phyloP scores from a whole-genome alignment of 345 rosid genomes.

The Psidium guajava region DNA sequence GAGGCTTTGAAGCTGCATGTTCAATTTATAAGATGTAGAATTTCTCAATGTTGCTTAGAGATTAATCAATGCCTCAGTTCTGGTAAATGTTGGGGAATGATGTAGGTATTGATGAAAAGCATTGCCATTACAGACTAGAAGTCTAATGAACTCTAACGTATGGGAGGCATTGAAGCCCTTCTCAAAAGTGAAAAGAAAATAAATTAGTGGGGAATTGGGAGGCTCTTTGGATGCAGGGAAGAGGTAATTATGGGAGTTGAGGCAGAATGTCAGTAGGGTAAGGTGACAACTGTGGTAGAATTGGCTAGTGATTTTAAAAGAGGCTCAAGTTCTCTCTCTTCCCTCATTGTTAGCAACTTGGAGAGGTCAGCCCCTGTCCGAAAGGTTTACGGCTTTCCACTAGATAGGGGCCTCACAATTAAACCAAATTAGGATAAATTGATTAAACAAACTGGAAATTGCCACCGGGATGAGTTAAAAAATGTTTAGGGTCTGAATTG shows the following conservation, averaged over 20 bases:
- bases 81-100: background rate
- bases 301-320: background rate
- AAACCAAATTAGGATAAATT: background rate
- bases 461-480: background rate
- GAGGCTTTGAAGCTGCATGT: background rate
- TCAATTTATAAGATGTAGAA: background rate
- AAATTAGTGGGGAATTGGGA: background rate
- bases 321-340: background rate
- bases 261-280: background rate
- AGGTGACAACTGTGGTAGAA: background rate
- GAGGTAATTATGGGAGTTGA: background rate
- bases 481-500: background rate
- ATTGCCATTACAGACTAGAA: background rate
- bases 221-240: background rate
- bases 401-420: background rate
- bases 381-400: background rate
- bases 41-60: background rate
- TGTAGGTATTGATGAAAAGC: background rate
- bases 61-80: background rate
- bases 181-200: background rate
- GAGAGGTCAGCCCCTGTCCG: background rate
- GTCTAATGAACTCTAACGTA: background rate
- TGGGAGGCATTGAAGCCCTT: background rate
- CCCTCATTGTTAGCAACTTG: background rate
- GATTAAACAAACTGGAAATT: background rate